Conservation (phyloP, 2,329 filamentous ascomycete genomes). For the Beauveria medogensis region DNA sequence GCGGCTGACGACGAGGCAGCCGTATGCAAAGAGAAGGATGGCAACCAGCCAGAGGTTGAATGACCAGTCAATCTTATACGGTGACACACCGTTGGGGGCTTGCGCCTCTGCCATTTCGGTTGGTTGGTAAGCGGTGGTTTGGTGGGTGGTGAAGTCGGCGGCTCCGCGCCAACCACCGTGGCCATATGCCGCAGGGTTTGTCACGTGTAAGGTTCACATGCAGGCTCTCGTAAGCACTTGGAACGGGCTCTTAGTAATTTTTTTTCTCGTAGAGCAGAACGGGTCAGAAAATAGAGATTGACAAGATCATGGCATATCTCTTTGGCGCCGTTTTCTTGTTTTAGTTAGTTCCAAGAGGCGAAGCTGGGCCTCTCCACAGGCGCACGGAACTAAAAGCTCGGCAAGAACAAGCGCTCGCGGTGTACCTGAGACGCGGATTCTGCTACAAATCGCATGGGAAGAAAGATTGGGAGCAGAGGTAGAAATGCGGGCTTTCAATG, state of each 20-base stretch:
- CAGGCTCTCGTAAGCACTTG: neutral
- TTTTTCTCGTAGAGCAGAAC: neutral
- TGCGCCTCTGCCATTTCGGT: neutral
- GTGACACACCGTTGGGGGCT: neutral
- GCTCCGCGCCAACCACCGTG: neutral
- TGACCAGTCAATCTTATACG: constrained; percentile 8
- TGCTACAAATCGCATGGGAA: neutral
- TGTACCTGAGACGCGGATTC: too few relatives aligned
- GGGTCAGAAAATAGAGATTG: neutral
- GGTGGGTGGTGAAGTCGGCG: neutral
- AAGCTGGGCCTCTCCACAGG: neutral
- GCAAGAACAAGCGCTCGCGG: neutral
- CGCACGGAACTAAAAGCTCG: neutral
- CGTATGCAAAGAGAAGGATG: constrained; percentile 5
- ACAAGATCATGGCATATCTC: neutral
- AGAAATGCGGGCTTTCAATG: too few relatives aligned
- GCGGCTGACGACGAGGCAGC: constrained; percentile 3
- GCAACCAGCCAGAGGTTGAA: constrained; percentile 10
- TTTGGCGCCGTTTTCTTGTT: neutral
- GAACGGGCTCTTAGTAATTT: neutral
- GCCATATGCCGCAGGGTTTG: neutral
- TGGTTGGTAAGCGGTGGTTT: neutral
- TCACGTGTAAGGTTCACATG: neutral
- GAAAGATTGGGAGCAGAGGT: too few relatives aligned
- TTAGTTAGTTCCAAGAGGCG: neutral